Conservation (phyloP, 139 green algal genomes). For the Chlorella sp. region DNA sequence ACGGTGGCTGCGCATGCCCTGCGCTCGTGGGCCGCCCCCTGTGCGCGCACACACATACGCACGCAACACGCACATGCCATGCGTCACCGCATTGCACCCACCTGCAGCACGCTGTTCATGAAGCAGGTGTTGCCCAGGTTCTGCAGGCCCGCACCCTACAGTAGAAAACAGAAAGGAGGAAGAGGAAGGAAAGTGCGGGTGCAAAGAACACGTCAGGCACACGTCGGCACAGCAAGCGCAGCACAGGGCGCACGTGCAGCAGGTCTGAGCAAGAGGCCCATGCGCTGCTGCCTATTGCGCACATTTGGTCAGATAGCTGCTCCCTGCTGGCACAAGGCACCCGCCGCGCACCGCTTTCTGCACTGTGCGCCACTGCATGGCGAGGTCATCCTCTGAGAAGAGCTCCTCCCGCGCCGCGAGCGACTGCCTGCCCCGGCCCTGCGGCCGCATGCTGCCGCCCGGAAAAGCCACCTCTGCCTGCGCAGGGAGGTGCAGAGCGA, state of each 20-base stretch:
- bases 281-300: neutral
- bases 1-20: no score
- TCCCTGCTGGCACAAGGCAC: neutral
- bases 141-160: conserved; percentile 80
- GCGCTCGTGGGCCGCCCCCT: no score
- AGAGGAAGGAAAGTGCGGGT: neutral
- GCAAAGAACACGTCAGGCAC: neutral
- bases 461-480: no score
- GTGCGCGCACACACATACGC: no score
- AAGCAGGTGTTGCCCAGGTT: conserved; percentile 99
- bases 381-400: conserved; percentile 49
- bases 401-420: conserved; percentile 46
- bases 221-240: neutral
- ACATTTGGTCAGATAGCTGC: neutral
- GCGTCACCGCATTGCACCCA: no score
- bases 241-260: neutral
- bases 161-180: neutral
- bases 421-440: no score
- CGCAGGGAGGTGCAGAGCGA: no score
- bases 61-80: no score
- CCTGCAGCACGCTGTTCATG: conserved; percentile 95
- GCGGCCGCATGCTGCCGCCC: no score
- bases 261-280: neutral
- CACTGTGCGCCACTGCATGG: conserved; percentile 54
- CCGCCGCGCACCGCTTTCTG: conserved; percentile 48